Evolutionary conservation across 345 rosid species (phyloP), one percentile per base, ranked within the genome.

Genomic region (Heritiera fomes): DNA sequence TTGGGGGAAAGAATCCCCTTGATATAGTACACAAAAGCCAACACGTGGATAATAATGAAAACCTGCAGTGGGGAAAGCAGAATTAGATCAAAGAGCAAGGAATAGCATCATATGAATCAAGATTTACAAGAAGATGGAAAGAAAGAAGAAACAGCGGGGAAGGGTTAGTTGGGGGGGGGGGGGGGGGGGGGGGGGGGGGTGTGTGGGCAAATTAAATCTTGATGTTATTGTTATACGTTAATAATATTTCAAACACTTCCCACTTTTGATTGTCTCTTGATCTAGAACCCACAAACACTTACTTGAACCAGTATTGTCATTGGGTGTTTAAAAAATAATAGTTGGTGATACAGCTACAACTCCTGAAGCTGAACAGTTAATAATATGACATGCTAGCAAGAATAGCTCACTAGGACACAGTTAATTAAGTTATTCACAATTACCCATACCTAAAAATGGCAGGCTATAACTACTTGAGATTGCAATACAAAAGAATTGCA

Each of bases 11-110:
- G 97, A 78, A 87, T 87, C 78, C 98, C 98, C 85, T 90, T 97
- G 82, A 97, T 90, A 82, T 97, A 89, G 83, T 94, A 86, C 23
- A 94, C 98, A 28, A 97, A 85, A 82, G 98, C 99, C 67, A 94
- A 98, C 66, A 94, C 97, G 64, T 97, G 99, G 86, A 97, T 85
- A 72, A 97, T 81, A 83, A 97, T 94, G 84, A 97, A 97, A 58
- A 97, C 98, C 99, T 97, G 97, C 79, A 81, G 81, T 12, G 12
- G 72, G 55, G 47, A 56, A 59, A 74, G 63, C 62, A 77, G 58
- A 28, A 79, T 5, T 58, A 47, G 28, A 77, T 46, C 20, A 60
- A 18, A 30, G 49, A 38, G 40, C 43, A 45, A 58, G 49, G 47
- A 30, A 3, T 50, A 76, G 53, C 2, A 71, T 28, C 28, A 59